These are phyloP conservation scores for Aspergillus quadricinctus DNA, from an alignment of 2,329 filamentous ascomycete genomes.

Conservation along the genomic window DNA sequence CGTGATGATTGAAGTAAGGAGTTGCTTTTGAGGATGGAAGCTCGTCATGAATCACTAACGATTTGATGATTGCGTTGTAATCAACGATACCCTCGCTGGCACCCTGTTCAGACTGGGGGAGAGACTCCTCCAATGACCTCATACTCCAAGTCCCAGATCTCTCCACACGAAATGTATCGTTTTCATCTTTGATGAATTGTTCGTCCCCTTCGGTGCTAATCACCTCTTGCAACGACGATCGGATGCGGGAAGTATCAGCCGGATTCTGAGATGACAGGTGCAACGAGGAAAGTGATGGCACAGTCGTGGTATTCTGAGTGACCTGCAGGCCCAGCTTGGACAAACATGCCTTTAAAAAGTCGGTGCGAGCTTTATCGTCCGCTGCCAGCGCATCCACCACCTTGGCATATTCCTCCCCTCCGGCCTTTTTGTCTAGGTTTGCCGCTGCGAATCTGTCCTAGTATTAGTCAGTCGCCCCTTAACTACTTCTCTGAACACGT, in stretches of 20 bases:
- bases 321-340: constrained; percentile 77
- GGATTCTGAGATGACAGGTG: constrained; percentile 71
- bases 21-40: constrained; percentile 70
- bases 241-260: constrained; percentile 63
- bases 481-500: constrained; percentile 29
- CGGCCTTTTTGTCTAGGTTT: constrained; percentile 67
- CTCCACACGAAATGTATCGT: constrained; percentile 77
- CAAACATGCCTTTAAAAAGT: constrained; percentile 76
- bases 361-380: constrained; percentile 65
- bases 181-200: constrained; percentile 72
- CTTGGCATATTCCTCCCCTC: constrained; percentile 64
- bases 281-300: constrained; percentile 75
- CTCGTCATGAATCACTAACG: constrained; percentile 66
- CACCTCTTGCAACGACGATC: constrained; percentile 59
- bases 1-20: constrained; percentile 78
- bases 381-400: constrained; percentile 63
- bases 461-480: constrained; percentile 11
- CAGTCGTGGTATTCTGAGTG: constrained; percentile 61
- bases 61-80: constrained; percentile 69
- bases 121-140: constrained; percentile 50
- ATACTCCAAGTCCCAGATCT: constrained; percentile 61
- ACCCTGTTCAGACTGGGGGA: constrained; percentile 42
- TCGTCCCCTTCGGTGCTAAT: constrained; percentile 62
- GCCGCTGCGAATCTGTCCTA: constrained; percentile 69
- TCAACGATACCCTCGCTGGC: constrained; percentile 62